Conservation (phyloP, 371 early-diverging fungal species). For the Chytridium lagenaria region DNA sequence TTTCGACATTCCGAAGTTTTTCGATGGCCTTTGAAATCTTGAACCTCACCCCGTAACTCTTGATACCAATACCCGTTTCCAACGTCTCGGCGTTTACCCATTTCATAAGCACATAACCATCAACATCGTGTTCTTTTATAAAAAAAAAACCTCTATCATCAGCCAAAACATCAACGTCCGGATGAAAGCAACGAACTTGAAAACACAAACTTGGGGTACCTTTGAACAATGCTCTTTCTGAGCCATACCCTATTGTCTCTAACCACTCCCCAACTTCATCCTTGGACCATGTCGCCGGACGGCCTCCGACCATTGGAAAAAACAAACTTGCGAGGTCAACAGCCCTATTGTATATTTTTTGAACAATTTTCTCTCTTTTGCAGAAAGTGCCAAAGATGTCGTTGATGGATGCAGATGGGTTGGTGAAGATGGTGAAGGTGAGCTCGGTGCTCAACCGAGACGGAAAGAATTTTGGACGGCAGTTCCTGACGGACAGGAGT, state of each 20-base stretch:
- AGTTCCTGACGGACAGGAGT: conserved; percentile 76
- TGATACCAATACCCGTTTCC: background rate
- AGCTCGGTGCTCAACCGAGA: conserved; percentile 90
- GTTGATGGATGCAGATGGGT: background rate
- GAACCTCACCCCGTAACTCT: background rate
- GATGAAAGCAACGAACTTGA: background rate
- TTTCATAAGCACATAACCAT: background rate
- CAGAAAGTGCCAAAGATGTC: background rate
- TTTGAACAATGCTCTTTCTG: background rate
- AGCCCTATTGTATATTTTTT: background rate
- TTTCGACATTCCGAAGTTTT: too few species aligned
- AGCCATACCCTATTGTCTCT: background rate
- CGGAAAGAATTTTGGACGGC: conserved; percentile 76
- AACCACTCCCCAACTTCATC: background rate
- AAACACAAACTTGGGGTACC: too few species aligned
- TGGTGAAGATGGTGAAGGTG: conserved; percentile 61
- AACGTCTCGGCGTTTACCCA: background rate
- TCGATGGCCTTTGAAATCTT: conserved; percentile 1
- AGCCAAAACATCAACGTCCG: background rate
- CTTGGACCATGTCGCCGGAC: background rate
- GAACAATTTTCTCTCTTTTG: too few species aligned
- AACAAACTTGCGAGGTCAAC: background rate
- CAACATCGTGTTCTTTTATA: conserved; percentile 6
- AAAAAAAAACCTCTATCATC: background rate
- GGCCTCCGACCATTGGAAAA: background rate